Evolutionary conservation across 1,139 yeast genomes (phyloP), one percentile per base, ranked within the genome.

Genomic region (Zygosaccharomyces sapae): DNA sequence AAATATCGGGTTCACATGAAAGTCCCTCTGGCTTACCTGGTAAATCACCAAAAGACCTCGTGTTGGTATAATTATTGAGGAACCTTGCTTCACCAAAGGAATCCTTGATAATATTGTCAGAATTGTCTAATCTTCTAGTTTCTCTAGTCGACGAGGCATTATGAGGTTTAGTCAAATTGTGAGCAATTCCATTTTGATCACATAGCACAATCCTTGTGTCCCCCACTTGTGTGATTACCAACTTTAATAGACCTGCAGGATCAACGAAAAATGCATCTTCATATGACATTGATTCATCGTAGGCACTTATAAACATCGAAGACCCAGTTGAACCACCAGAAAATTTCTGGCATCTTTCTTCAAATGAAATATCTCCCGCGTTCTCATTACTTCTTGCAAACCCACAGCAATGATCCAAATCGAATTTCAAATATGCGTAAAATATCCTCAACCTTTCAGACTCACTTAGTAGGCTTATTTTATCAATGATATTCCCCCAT

Each of bases 41-140:
- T 16, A 83, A 63, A 66, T 92, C 98, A 33, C 98, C 98, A 73
- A 92, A 92, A 2, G 97, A 77, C 52, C 98, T 74, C 1, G 98
- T 92, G 62, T 92, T 92, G 37, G 97, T 96, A 59, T 83, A 81
- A 52, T 84, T 79, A 40, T 88, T 77, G 46, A 71, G 54, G 59
- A 84, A 90, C 52, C 98, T 67, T 59, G 86, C 88, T 61, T 89
- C 96, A 3, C 98, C 98, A 70, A 90, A 92, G 5, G 97, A 85
- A 63, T 92, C 97, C 3, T 88, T 83, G 61, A 86, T 80, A 59
- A 86, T 79, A 1, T 46, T 24, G 2, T 38, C 35, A 5, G 47
- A 45, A 41, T 81, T 83, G 3, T 94, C 78, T 45, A 92, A 70
- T 51, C 98, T 71, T 46, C 79, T 72, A 1, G 86, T 79, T 65